A percentile compares a stretch with the other conserved stretches of the same genome.
Evolutionary conservation across 768 basidiomycete species (phyloP).

Genomic region (Gloeopeniophorella convolvens): DNA sequence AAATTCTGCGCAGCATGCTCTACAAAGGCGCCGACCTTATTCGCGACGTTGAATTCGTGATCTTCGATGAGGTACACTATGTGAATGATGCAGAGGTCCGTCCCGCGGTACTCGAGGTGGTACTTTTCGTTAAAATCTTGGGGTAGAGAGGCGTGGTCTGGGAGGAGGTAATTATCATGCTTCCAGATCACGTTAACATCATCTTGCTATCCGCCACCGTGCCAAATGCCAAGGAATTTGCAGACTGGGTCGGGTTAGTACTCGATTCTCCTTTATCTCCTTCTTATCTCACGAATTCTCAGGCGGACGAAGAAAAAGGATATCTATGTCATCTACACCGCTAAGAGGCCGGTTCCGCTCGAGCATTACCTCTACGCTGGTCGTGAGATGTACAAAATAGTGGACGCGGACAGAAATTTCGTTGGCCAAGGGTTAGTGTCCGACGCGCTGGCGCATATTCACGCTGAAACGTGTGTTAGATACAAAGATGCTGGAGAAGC

Average conservation of each 20-base stretch:
- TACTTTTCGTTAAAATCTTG: background rate
- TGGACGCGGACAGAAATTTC: conserved; percentile 75
- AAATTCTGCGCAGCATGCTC: conserved; percentile 96
- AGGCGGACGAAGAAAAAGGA: conserved; percentile 99
- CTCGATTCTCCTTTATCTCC: background rate
- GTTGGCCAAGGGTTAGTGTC: conserved; percentile 56
- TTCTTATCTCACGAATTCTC: conserved; percentile 4
- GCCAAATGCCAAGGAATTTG: conserved; percentile 96
- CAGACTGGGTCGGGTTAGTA: conserved; percentile 96
- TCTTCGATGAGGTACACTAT: conserved; percentile 99
- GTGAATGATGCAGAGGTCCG: conserved; percentile 96
- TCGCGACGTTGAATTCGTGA: conserved; percentile 97
- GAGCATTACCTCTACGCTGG: conserved; percentile 97
- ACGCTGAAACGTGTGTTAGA: conserved; percentile 33
- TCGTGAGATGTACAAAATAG: conserved; percentile 89
- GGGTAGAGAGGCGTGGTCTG: conserved; percentile 95
- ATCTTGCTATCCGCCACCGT: conserved; percentile 96
- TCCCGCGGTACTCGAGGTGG: background rate
- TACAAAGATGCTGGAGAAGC: conserved; percentile 90
- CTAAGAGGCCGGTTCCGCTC: conserved; percentile 91
- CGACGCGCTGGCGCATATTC: background rate
- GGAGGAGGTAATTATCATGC: conserved; percentile 99
- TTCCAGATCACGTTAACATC: conserved; percentile 97
- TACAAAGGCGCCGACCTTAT: conserved; percentile 99
- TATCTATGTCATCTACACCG: conserved; percentile 97